Evolutionary conservation across 2,329 filamentous ascomycete genomes (phyloP).

Genomic region (Arthrinium phaeospermum): DNA sequence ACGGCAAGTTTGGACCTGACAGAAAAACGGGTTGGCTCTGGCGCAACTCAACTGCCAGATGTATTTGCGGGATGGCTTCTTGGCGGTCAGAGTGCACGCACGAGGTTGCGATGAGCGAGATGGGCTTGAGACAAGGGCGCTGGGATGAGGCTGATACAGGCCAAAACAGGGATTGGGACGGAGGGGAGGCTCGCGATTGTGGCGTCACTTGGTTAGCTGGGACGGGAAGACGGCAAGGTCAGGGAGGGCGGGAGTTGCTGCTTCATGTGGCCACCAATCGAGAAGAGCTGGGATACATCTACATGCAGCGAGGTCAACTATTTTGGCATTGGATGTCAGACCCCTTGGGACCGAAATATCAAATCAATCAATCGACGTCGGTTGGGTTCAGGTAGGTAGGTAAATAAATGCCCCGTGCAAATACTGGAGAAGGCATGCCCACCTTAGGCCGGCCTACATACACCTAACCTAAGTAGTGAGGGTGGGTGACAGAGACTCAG

Average conservation of each 20-base stretch:
- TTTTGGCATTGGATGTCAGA: not conserved
- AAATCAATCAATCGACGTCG: not conserved
- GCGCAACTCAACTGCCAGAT: not conserved
- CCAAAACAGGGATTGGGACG: slow-evolving; percentile 7
- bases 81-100: not conserved
- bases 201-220: slow-evolving; percentile 1
- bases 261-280: not conserved
- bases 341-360: not conserved
- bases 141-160: slow-evolving; percentile 6
- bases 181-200: slow-evolving; percentile 1
- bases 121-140: not conserved
- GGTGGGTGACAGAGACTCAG: not conserved
- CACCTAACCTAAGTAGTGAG: not conserved
- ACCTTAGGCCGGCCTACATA: slow-evolving; percentile 13
- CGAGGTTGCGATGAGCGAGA: not conserved
- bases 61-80: not conserved
- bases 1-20: not conserved
- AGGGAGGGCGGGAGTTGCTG: not conserved
- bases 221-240: not conserved
- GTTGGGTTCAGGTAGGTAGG: not conserved
- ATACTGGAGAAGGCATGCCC: not conserved
- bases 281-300: not conserved
- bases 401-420: not conserved
- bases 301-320: not conserved
- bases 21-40: not conserved